phyloP scores from a whole-genome alignment of 305 asterid species.

The Plantago lanceolata region DNA sequence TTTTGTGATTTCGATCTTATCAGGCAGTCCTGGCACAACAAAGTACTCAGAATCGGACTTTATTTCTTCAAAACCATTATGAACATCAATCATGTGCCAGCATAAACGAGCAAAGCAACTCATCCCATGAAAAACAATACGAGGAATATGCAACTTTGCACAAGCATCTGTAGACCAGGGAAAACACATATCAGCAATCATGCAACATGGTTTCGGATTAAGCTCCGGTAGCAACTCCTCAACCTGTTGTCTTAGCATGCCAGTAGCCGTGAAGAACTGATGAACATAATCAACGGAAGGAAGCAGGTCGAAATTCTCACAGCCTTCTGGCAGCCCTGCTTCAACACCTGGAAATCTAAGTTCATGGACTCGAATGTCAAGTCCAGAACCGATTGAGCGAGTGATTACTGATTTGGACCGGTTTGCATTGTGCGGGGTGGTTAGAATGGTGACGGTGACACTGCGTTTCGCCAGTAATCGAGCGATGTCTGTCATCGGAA shows the following conservation, averaged over 20 bases:
- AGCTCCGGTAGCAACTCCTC: slow-evolving; percentile 25
- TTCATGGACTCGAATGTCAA: slow-evolving; percentile 17
- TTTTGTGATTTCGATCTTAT: slow-evolving; percentile 37
- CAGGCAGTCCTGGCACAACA: slow-evolving; percentile 42
- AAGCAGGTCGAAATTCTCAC: slow-evolving; percentile 47
- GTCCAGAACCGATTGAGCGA: slow-evolving; percentile 26
- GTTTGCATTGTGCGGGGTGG: slow-evolving; percentile 30
- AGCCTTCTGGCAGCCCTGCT: slow-evolving; percentile 51
- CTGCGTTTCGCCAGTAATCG: slow-evolving; percentile 31
- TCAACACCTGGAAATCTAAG: slow-evolving; percentile 38
- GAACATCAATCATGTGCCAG: slow-evolving; percentile 6
- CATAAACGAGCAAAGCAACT: slow-evolving; percentile 42
- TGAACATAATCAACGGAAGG: slow-evolving; percentile 15
- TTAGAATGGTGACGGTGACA: slow-evolving; percentile 28
- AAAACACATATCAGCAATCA: slow-evolving; percentile 40
- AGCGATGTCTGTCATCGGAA: slow-evolving; percentile 40
- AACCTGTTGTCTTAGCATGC: slow-evolving; percentile 32
- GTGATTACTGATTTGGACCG: slow-evolving; percentile 22
- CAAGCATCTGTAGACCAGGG: slow-evolving; percentile 45
- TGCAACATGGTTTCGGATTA: slow-evolving; percentile 35
- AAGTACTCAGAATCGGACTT: slow-evolving; percentile 36
- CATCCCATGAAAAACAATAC: slow-evolving; percentile 43
- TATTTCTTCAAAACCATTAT: slow-evolving; percentile 12
- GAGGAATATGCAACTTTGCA: slow-evolving; percentile 30
- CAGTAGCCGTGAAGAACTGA: slow-evolving; percentile 29